phyloP scores from a whole-genome alignment of 2,329 filamentous ascomycete species.

The Fusarium abutilonis region DNA sequence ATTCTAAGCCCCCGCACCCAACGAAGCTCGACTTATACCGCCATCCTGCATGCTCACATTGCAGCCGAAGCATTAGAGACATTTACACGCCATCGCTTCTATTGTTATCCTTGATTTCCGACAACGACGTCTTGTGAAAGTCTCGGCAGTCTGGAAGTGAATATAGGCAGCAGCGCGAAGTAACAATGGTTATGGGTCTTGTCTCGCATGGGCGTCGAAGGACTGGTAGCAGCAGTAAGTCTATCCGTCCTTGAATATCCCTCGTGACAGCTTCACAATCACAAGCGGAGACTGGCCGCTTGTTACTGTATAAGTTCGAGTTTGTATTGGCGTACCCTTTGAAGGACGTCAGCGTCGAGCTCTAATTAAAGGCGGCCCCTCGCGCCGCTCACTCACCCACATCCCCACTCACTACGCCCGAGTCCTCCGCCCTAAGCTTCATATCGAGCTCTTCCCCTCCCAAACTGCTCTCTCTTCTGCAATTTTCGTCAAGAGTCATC shows the following conservation, averaged over 20 bases:
- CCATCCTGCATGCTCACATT: neutral
- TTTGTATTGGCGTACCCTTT: slow-evolving; percentile 7
- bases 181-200: slow-evolving; percentile 49
- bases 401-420: slow-evolving; percentile 40
- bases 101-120: neutral
- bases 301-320: slow-evolving; percentile 7
- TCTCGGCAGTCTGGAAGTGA: slow-evolving; percentile 6
- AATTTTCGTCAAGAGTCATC: slow-evolving; percentile 31
- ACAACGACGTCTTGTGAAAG: slow-evolving; percentile 6
- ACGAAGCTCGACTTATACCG: slow-evolving; percentile 26
- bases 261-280: slow-evolving; percentile 8
- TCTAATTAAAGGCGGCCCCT: slow-evolving; percentile 31
- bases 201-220: slow-evolving; percentile 48
- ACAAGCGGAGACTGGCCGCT: neutral
- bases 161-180: slow-evolving; percentile 26
- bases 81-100: neutral
- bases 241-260: slow-evolving; percentile 14
- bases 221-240: slow-evolving; percentile 44
- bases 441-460: slow-evolving; percentile 27
- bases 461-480: slow-evolving; percentile 33
- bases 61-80: slow-evolving; percentile 8
- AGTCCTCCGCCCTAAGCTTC: slow-evolving; percentile 36
- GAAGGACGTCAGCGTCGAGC: slow-evolving; percentile 30
- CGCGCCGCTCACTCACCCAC: slow-evolving; percentile 36
- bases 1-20: slow-evolving; percentile 22